Percentiles rank a stretch among this genome's conserved stretches.
Evolutionary conservation across 1,284 basidiomycete species (phyloP).

Genomic region (Ganoderma sp.): DNA sequence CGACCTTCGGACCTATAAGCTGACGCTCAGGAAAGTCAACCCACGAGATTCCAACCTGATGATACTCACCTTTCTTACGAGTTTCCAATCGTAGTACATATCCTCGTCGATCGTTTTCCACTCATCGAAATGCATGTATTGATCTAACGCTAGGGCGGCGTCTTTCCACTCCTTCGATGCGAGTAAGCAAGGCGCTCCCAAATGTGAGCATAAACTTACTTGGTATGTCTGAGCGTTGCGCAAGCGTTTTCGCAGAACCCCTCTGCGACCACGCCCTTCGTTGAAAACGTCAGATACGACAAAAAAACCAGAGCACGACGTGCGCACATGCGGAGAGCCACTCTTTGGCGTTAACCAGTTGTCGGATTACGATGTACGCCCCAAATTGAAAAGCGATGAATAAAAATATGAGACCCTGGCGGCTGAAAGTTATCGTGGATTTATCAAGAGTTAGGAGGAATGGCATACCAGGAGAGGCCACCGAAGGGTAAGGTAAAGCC

Average conservation of each 20-base stretch:
- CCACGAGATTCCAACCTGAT: background rate
- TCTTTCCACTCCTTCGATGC: conserved; percentile 78
- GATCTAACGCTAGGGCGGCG: conserved; percentile 81
- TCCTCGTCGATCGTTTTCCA: conserved; percentile 92
- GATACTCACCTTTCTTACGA: conserved; percentile 70
- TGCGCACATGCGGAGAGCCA: conserved; percentile 85
- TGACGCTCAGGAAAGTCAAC: background rate
- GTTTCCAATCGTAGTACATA: conserved; percentile 87
- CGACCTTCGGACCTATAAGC: conserved; percentile 64
- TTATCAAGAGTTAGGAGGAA: background rate
- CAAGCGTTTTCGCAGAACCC: conserved; percentile 74
- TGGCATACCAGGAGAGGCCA: conserved; percentile 88
- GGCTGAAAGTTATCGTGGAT: background rate
- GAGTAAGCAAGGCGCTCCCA: conserved; percentile 8
- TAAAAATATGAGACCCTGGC: conserved; percentile 78
- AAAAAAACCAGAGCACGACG: background rate
- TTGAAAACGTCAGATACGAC: conserved; percentile 11
- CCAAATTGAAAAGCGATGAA: conserved; percentile 90
- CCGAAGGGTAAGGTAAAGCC: conserved; percentile 80
- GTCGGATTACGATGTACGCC: conserved; percentile 85
- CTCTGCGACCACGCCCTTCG: conserved; percentile 85
- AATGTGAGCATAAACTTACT: conserved; percentile 35
- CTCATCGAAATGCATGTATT: conserved; percentile 81
- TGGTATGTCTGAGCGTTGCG: conserved; percentile 77
- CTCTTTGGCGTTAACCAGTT: conserved; percentile 93